Evolutionary conservation across 179 eudicot species (phyloP), one percentile per base, ranked within the genome.

Genomic region (Beta lomatogona): DNA sequence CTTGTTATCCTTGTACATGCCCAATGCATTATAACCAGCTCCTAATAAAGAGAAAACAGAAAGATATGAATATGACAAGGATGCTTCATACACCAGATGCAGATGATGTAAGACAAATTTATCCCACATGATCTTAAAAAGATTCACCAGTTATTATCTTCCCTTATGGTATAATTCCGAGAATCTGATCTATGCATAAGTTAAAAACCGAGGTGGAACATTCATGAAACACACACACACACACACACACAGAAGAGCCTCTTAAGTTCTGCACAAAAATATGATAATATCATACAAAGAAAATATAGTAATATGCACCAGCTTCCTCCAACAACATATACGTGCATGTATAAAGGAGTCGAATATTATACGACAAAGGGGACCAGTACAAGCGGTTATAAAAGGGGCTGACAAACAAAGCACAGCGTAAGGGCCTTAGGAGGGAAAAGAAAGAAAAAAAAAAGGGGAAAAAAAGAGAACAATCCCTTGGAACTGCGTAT

Each of bases 21-120:
- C 99, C 99, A 96, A 81, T 96, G 98, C 98, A 94, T 94, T 65
- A 94, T 82, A 64, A 96, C 99, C 84, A 92, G 91, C 88, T 96
- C 99, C 98, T 91, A 75, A 61, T 25, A 71, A 14, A 73, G 53
- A 58, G 68, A 2, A 11, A 72, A 52, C n/a, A 75, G 77, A 61
- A 77, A 54, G 69, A 69, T 77, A 36, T 36, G 75, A 60, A 63
- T 15, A 66, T 57, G 28, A 48, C 78, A 81, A 72, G 76, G 46
- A 28, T 45, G 65, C 65, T n/a, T 60, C 8, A n/a, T 60, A 60
- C 19, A 9, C 65, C 25, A n/a, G 52, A n/a, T n/a, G 25, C 4
- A 9, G 10, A 61, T 61, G 66, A 61, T 6, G 13, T 61, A 61
- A 9, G 28, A 48, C 52, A 48, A 48, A 22, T 61, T n/a, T 61